Percentiles rank a stretch among this genome's conserved stretches.
Evolutionary conservation across 2,329 filamentous ascomycete genomes (phyloP).

Genomic region (Cercospora nicotianae): DNA sequence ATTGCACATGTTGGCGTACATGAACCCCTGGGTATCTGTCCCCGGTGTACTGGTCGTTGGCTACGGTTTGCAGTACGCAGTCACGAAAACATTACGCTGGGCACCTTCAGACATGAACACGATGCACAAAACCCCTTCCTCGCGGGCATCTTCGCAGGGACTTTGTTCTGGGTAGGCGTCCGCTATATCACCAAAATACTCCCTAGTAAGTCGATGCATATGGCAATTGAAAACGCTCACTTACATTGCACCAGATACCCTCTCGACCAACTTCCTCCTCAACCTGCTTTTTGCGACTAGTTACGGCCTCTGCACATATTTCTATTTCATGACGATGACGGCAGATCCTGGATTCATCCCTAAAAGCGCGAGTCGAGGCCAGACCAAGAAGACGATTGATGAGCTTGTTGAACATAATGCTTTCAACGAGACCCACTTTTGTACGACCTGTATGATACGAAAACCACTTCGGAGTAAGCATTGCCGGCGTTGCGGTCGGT

Average conservation of each 20-base stretch:
- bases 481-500: slow-evolving; percentile 85
- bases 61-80: slow-evolving; percentile 73
- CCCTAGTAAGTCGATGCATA: slow-evolving; percentile 57
- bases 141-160: slow-evolving; percentile 86
- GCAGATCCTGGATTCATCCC: slow-evolving; percentile 92
- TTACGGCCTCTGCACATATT: slow-evolving; percentile 72
- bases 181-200: slow-evolving; percentile 75
- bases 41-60: slow-evolving; percentile 66
- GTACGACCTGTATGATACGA: slow-evolving; percentile 89
- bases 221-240: slow-evolving; percentile 12
- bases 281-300: slow-evolving; percentile 73
- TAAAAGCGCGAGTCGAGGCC: slow-evolving; percentile 82
- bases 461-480: slow-evolving; percentile 94
- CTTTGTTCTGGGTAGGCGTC: slow-evolving; percentile 76
- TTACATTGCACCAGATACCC: slow-evolving; percentile 57
- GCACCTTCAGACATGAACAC: slow-evolving; percentile 85
- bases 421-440: slow-evolving; percentile 93
- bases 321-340: slow-evolving; percentile 82
- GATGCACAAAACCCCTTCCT: slow-evolving; percentile 90
- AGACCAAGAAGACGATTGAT: slow-evolving; percentile 86
- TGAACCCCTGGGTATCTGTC: slow-evolving; percentile 74
- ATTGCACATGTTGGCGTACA: slow-evolving; percentile 69
- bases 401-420: slow-evolving; percentile 82
- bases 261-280: slow-evolving; percentile 65
- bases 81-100: slow-evolving; percentile 74